A percentile compares a stretch with the other conserved stretches of the same genome.
Conservation (phyloP, 1,139 yeast genomes). For the Pichia sp. region DNA sequence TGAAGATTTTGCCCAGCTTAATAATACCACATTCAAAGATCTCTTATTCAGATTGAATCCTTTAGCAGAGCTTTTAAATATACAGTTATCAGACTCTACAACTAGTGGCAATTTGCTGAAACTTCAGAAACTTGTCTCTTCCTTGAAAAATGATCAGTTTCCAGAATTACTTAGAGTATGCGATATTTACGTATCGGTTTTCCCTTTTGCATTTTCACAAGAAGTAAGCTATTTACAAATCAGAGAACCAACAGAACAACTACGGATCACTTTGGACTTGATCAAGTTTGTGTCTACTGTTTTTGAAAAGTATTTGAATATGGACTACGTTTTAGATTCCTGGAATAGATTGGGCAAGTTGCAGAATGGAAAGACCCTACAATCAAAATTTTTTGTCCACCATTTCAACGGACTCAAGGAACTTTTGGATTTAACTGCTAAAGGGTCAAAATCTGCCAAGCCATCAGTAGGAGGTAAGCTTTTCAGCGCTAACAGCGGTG, state of each 20-base stretch:
- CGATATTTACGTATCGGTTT: constrained; percentile 55
- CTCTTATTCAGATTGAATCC: constrained; percentile 56
- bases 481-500: not conserved
- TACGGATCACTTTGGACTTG: constrained; percentile 35
- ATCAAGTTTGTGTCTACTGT: constrained; percentile 33
- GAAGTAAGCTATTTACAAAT: constrained; percentile 42
- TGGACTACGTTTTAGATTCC: constrained; percentile 45
- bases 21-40: constrained; percentile 24
- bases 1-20: constrained; percentile 2
- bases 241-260: constrained; percentile 37
- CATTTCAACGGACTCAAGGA: constrained; percentile 56
- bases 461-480: not conserved
- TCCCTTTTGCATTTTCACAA: constrained; percentile 54
- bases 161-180: constrained; percentile 27
- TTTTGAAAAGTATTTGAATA: constrained; percentile 39
- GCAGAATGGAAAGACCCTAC: constrained; percentile 24
- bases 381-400: constrained; percentile 47
- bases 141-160: constrained; percentile 6
- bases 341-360: constrained; percentile 46
- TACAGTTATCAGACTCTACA: constrained; percentile 36
- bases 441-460: not conserved
- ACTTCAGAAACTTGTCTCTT: constrained; percentile 32
- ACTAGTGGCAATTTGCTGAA: constrained; percentile 20
- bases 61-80: constrained; percentile 53
- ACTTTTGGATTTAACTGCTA: constrained; percentile 38